These are phyloP conservation scores for Paspalum notatum DNA, from an alignment of 176 grass and related monocot genomes.

Conservation along the genomic window DNA sequence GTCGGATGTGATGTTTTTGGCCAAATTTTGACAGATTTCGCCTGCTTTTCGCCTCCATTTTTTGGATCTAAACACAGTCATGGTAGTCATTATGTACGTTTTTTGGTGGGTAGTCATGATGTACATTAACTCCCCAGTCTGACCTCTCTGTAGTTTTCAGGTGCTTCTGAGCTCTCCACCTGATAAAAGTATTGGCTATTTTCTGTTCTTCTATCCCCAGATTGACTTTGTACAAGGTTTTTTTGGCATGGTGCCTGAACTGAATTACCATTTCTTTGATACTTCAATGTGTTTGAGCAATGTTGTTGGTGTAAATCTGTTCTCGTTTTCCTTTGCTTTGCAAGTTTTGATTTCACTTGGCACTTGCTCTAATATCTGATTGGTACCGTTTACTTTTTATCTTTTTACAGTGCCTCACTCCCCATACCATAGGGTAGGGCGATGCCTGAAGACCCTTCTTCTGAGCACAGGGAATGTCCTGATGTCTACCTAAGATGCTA, in stretches of 20 bases:
- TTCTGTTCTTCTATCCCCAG: conserved; percentile 16
- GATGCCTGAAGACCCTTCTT: conserved; percentile 6
- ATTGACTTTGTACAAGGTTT: not conserved
- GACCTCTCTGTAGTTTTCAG: not conserved
- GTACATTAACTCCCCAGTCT: not conserved
- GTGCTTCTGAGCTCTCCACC: not conserved
- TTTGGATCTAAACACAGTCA: too few species aligned
- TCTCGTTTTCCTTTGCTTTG: not conserved
- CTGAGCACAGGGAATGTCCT: not conserved
- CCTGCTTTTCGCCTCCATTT: too few species aligned
- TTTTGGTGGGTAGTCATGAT: not conserved
- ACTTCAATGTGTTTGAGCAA: conserved; percentile 3
- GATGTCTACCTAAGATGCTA: conserved; percentile 14
- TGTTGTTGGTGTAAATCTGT: not conserved
- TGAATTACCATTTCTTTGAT: conserved; percentile 21
- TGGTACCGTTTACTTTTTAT: conserved; percentile 21
- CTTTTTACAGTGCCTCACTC: conserved; percentile 1
- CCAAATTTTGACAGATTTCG: too few species aligned
- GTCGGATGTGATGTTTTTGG: too few species aligned
- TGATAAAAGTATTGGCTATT: not conserved
- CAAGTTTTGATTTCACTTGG: not conserved
- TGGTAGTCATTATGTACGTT: not conserved
- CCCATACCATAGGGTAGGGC: not conserved
- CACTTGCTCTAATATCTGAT: conserved; percentile 29
- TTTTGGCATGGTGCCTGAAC: conserved; percentile 9